Conservation (phyloP, 169 alveolate species). For the Eimeria brunetti region DNA sequence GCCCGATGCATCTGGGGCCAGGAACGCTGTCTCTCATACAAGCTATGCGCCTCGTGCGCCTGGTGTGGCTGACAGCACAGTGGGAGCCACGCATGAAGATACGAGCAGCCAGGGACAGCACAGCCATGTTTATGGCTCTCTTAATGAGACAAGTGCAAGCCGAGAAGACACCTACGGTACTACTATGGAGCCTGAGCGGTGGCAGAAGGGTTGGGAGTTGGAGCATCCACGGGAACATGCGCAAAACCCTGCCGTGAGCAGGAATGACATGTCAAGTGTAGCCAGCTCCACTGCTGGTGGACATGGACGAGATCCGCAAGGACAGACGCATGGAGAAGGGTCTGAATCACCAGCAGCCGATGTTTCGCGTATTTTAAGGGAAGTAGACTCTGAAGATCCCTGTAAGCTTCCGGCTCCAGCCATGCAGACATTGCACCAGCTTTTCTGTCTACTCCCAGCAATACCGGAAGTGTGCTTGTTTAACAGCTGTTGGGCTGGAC, state of each 20-base stretch:
- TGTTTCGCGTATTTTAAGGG: neutral
- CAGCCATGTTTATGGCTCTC: neutral
- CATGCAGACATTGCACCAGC: neutral
- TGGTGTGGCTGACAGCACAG: neutral
- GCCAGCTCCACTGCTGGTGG: neutral
- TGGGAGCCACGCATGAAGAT: neutral
- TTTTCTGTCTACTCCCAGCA: neutral
- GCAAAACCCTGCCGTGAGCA: neutral
- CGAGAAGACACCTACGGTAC: neutral
- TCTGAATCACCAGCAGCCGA: neutral
- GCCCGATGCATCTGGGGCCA: neutral
- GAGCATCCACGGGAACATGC: neutral
- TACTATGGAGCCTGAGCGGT: neutral
- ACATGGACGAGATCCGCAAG: neutral
- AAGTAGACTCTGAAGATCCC: conserved; percentile 25
- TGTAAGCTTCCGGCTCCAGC: neutral
- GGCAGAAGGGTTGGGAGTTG: conserved; percentile 17
- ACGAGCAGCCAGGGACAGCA: neutral
- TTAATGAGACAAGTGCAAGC: neutral
- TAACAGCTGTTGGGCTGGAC: neutral
- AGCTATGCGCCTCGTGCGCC: neutral
- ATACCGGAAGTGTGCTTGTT: neutral
- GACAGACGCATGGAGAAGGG: neutral
- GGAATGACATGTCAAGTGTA: neutral
- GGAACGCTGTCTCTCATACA: neutral